Evolutionary conservation across 2,329 filamentous ascomycete genomes (phyloP), one percentile per base, ranked within the genome.

Genomic region (Stenocarpella maydis): DNA sequence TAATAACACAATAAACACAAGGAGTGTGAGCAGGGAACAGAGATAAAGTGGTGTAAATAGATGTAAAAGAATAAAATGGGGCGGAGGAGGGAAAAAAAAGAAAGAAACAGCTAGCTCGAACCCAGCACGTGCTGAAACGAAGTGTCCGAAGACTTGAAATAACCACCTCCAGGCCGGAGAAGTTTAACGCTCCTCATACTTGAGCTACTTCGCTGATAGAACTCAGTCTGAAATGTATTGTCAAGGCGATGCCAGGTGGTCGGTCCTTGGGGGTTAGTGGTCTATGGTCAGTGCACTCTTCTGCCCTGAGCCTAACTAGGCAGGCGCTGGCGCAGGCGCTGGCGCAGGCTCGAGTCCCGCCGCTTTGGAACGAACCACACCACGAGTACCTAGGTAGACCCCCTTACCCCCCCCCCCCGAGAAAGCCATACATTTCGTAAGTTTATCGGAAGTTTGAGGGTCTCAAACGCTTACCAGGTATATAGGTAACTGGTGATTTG

Each of bases 191-290:
- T n/a, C n/a, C n/a, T n/a, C 14, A 19, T 14, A 3, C 0, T n/a
- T 45, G 55, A 63, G 58, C 58, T 49, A 63, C 58, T 63, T 63
- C 43, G n/a, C 58, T 63, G 43, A 4, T 17, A 5, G 5, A 12
- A 21, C 4, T 31, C 3, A 3, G 9, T 21, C 24, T 14, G 0
- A 31, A 19, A 6, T 1, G 9, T 21, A 1, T 47, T 34, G 41
- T 31, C 4, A 53, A 21, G 2, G 15, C 41, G 3, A 4, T n/a
- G 6, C 14, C 39, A 8, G 43, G 21, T 31, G 26, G 26, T 21
- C 7, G 39, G 31, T 31, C 4, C 31, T 8, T n/a, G n/a, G 39
- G 24, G 21, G 34, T 31, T 4, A 31, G 17, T 4, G 26, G 52
- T 4, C 21, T 12, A 26, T n/a, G 58, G 26, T 19, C 6, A 21